A percentile compares a stretch with the other conserved stretches of the same genome.
These are phyloP conservation scores for Pestalotiopsis sp. DNA, from an alignment of 2,329 filamentous ascomycete species.

Conservation along the genomic window DNA sequence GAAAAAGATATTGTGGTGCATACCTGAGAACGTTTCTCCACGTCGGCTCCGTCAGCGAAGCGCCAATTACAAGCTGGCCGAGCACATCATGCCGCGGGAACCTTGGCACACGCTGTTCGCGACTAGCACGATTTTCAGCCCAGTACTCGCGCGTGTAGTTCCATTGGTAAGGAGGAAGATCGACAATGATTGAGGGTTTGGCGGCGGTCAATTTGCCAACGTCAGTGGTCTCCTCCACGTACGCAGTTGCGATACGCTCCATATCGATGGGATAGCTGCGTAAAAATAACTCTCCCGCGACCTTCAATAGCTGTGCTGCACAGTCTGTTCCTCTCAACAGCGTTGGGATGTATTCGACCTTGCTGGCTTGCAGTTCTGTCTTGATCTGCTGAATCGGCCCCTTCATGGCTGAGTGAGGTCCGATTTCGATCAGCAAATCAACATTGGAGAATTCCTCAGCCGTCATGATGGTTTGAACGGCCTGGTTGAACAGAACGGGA, in stretches of 20 bases:
- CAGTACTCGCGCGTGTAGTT: conserved; percentile 25
- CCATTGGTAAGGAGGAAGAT: conserved; percentile 33
- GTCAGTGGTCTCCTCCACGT: conserved; percentile 8
- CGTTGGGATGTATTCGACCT: conserved; percentile 23
- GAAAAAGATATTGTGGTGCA: too few relatives aligned
- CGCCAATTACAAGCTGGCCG: conserved; percentile 19
- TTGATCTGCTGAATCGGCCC: conserved; percentile 38
- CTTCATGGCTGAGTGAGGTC: conserved; percentile 33
- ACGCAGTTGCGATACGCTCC: conserved; percentile 20
- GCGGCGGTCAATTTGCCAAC: background rate
- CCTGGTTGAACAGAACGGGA: conserved; percentile 32
- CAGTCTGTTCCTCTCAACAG: conserved; percentile 24
- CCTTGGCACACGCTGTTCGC: conserved; percentile 23
- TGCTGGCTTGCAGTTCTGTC: conserved; percentile 16
- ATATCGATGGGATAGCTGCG: conserved; percentile 25
- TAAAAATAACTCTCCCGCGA: conserved; percentile 28
- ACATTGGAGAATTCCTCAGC: conserved; percentile 30
- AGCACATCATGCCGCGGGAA: conserved; percentile 30
- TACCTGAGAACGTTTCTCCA: conserved; percentile 25
- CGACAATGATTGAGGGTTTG: conserved; percentile 18
- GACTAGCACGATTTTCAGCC: conserved; percentile 27
- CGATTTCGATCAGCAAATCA: conserved; percentile 26
- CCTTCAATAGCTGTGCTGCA: conserved; percentile 20
- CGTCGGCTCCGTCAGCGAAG: conserved; percentile 16
- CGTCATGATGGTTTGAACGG: conserved; percentile 37